Percentiles rank a stretch among this genome's conserved stretches.
phyloP scores from a whole-genome alignment of 495 filamentous ascomycete species.

The Aeminium ludgeri region DNA sequence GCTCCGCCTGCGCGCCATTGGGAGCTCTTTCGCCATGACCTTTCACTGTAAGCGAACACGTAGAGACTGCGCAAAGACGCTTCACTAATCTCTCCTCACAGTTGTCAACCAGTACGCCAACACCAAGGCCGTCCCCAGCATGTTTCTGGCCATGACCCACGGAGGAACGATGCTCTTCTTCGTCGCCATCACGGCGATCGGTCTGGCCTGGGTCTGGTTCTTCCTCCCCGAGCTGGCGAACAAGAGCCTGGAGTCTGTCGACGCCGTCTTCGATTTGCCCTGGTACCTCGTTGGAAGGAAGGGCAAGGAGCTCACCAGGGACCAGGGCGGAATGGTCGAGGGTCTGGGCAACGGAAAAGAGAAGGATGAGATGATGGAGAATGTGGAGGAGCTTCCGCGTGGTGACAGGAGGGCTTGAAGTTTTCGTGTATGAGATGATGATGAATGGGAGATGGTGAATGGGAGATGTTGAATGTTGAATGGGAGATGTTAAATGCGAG shows the following conservation, averaged over 20 bases:
- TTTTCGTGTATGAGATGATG: too few relatives aligned
- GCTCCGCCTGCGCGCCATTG: constrained; percentile 25
- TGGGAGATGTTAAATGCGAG: too few relatives aligned
- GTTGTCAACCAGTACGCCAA: constrained; percentile 51
- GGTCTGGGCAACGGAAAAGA: constrained; percentile 14
- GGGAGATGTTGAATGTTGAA: too few relatives aligned
- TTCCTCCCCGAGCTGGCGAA: constrained; percentile 21
- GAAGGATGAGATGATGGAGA: too few relatives aligned
- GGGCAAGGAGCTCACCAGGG: constrained; percentile 29
- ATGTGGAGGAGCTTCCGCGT: too few relatives aligned
- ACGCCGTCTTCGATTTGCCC: constrained; percentile 47
- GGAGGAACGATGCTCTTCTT: constrained; percentile 50
- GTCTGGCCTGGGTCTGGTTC: constrained; percentile 20
- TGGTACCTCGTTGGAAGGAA: constrained; percentile 48
- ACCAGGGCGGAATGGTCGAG: constrained; percentile 15
- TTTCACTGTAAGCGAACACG: constrained; percentile 37
- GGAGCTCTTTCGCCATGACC: constrained; percentile 20
- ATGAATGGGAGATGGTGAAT: too few relatives aligned
- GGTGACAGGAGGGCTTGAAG: too few relatives aligned
- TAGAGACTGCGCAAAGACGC: too few relatives aligned
- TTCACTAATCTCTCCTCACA: too few relatives aligned
- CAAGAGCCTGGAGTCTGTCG: constrained; percentile 46
- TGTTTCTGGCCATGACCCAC: constrained; percentile 31
- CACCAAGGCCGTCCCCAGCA: constrained; percentile 34
- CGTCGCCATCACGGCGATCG: constrained; percentile 39